Percentiles rank a stretch among this genome's conserved stretches.
Evolutionary conservation across 164 flowering plant species (phyloP).

Genomic region (Cinnamomum chago): DNA sequence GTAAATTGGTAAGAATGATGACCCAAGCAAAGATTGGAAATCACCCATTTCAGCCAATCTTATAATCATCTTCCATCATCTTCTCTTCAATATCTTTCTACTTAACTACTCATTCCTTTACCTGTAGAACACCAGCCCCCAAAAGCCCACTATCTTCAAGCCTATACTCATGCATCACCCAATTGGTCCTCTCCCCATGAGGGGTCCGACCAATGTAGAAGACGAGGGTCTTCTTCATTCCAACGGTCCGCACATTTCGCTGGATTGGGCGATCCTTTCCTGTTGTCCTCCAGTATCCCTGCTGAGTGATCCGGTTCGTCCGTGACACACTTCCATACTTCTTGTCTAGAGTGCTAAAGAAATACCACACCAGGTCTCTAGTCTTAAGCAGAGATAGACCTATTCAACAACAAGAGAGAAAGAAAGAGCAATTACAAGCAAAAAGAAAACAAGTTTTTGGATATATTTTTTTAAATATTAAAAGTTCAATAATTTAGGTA

Average conservation of each 20-base stretch:
- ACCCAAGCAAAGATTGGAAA: background rate
- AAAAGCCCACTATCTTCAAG: conserved; percentile 44
- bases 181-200: conserved; percentile 55
- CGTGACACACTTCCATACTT: conserved; percentile 63
- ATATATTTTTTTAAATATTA: too few species aligned
- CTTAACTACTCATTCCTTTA: conserved; percentile 7
- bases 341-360: conserved; percentile 63
- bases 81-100: background rate
- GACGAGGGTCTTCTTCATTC: conserved; percentile 80
- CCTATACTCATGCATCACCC: conserved; percentile 85
- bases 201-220: conserved; percentile 72
- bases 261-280: conserved; percentile 63
- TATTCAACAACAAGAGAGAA: background rate
- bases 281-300: conserved; percentile 87
- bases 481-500: too few species aligned
- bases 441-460: background rate
- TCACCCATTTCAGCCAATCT: background rate
- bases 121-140: conserved; percentile 45
- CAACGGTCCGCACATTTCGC: conserved; percentile 29
- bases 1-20: background rate
- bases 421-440: background rate
- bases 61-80: too few species aligned
- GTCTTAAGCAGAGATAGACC: conserved; percentile 31
- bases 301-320: conserved; percentile 58
- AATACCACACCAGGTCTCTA: conserved; percentile 80